Percentiles rank a stretch among this genome's conserved stretches.
These are phyloP conservation scores for Phialocephala sp. DNA, from an alignment of 2,329 filamentous ascomycete species.

Conservation along the genomic window DNA sequence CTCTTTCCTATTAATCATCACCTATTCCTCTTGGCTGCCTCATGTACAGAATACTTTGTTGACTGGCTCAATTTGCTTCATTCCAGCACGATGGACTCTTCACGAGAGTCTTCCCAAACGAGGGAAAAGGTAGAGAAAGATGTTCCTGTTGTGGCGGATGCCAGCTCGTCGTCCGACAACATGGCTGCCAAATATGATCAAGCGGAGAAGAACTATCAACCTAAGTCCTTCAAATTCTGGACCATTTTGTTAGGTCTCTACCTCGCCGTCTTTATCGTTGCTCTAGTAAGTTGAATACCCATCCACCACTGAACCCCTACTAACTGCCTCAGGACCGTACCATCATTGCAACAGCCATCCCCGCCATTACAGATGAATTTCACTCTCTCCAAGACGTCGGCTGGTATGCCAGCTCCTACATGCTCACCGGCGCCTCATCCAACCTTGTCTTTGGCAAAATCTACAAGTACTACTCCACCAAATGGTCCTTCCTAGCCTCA, in stretches of 20 bases:
- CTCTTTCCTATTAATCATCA: constrained; percentile 5
- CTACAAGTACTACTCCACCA: constrained; percentile 42
- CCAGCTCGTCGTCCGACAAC: not conserved
- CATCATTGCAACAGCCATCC: constrained; percentile 44
- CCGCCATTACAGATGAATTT: constrained; percentile 47
- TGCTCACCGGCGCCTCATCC: constrained; percentile 45
- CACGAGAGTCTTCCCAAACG: not conserved
- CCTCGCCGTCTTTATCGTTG: constrained; percentile 4
- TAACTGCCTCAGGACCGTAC: not conserved
- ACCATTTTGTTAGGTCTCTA: not conserved
- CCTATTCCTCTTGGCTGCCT: not conserved
- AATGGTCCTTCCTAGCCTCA: constrained; percentile 40
- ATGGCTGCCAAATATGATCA: not conserved
- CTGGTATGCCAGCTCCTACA: constrained; percentile 51
- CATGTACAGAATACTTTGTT: not conserved
- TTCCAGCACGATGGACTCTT: not conserved
- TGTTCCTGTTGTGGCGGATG: not conserved
- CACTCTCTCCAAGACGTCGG: constrained; percentile 50
- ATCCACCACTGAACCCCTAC: not conserved
- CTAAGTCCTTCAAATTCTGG: constrained; percentile 4
- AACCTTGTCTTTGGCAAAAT: constrained; percentile 40
- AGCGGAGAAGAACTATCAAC: constrained; percentile 7
- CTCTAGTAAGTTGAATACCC: not conserved
- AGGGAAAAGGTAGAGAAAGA: not conserved
- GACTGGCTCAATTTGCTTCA: not conserved